A percentile compares a stretch with the other conserved stretches of the same genome.
Conservation (phyloP, 1,284 basidiomycete species). For the Puccinia brachypodii region DNA sequence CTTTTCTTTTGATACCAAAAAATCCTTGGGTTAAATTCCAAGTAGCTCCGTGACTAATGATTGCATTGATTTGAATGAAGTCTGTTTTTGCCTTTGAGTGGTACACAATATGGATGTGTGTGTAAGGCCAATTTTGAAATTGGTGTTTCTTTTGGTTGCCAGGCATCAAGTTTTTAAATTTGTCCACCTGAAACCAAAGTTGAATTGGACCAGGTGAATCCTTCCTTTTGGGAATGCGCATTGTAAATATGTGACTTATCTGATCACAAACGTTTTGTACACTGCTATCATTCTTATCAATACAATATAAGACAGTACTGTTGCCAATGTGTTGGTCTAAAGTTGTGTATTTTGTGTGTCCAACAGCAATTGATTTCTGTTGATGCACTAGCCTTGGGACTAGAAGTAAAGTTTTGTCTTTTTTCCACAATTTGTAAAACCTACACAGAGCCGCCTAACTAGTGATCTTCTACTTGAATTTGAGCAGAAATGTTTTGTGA, state of each 20-base stretch:
- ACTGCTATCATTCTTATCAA: background rate
- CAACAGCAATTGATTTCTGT: background rate
- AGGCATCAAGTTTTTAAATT: slow-evolving; percentile 12
- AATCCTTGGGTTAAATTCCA: slow-evolving; percentile 7
- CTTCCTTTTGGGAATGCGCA: background rate
- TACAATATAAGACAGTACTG: slow-evolving; percentile 8
- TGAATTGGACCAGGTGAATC: background rate
- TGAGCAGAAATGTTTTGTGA: background rate
- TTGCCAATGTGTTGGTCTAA: slow-evolving; percentile 27
- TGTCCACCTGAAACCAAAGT: slow-evolving; percentile 19
- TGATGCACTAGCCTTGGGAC: slow-evolving; percentile 23
- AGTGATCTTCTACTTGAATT: background rate
- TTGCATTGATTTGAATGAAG: slow-evolving; percentile 3
- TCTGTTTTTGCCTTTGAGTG: slow-evolving; percentile 3
- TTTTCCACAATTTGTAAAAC: slow-evolving; percentile 1
- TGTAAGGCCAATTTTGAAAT: slow-evolving; percentile 28
- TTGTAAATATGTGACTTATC: slow-evolving; percentile 36
- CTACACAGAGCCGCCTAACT: background rate
- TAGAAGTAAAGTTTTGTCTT: background rate
- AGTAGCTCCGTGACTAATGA: slow-evolving; percentile 16
- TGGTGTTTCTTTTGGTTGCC: slow-evolving; percentile 10
- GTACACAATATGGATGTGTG: slow-evolving; percentile 6
- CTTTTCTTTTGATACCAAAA: slow-evolving; percentile 12
- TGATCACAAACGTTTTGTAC: background rate
- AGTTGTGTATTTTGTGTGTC: background rate